Percentiles rank a stretch among this genome's conserved stretches.
phyloP scores from a whole-genome alignment of 129 eudicot species.

The Calendula officinalis region DNA sequence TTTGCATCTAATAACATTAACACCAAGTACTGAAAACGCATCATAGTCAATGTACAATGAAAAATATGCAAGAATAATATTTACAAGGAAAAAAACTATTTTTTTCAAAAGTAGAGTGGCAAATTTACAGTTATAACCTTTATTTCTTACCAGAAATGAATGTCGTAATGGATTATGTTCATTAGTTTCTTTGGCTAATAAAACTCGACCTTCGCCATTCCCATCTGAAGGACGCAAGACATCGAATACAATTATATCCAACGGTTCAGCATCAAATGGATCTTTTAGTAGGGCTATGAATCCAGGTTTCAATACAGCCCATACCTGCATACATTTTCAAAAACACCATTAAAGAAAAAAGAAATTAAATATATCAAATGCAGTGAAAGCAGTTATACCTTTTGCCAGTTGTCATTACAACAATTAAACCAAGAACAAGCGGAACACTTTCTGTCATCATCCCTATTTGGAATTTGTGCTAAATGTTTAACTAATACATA shows the following conservation, averaged over 20 bases:
- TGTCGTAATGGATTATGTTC: constrained; percentile 91
- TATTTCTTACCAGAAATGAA: constrained; percentile 71
- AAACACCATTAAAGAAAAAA: neutral
- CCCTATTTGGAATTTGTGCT: constrained; percentile 55
- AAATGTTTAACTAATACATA: constrained; percentile 88
- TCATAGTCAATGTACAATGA: too few species aligned
- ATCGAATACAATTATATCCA: constrained; percentile 94
- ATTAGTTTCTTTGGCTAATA: constrained; percentile 76
- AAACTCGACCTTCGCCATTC: constrained; percentile 77
- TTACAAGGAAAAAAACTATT: too few species aligned
- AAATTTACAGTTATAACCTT: neutral
- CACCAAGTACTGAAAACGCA: too few species aligned
- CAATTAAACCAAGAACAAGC: constrained; percentile 75
- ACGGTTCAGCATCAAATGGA: constrained; percentile 83
- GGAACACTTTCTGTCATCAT: constrained; percentile 58
- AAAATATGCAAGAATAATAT: too few species aligned
- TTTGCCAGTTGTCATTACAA: constrained; percentile 98
- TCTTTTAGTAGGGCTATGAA: constrained; percentile 85
- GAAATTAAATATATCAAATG: neutral
- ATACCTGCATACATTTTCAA: constrained; percentile 57
- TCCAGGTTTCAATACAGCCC: constrained; percentile 99
- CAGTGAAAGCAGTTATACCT: constrained; percentile 43
- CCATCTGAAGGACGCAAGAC: constrained; percentile 88
- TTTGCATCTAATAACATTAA: too few species aligned
- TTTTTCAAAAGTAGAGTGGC: too few species aligned